Conservation (phyloP, 2,329 filamentous ascomycete species). For the Ophiocordyceps sinensis region DNA sequence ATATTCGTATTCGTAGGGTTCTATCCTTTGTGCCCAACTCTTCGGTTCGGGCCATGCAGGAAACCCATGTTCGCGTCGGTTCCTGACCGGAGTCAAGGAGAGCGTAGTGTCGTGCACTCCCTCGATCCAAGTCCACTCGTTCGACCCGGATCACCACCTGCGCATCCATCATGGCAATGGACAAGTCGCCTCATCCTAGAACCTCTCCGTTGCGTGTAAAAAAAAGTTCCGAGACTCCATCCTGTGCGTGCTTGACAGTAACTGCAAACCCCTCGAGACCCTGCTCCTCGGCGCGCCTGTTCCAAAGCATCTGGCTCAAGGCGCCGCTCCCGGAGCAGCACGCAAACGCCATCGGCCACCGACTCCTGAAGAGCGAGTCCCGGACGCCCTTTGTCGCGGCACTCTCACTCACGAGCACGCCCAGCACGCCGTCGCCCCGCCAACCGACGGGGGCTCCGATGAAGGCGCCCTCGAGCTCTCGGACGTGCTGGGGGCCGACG, state of each 20-base stretch:
- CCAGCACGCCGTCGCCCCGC: constrained; percentile 51
- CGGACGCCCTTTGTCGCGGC: constrained; percentile 67
- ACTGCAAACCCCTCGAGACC: constrained; percentile 48
- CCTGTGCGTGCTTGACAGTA: constrained; percentile 24
- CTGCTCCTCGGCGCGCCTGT: constrained; percentile 43
- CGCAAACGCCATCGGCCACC: constrained; percentile 58
- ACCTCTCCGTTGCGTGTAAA: constrained; percentile 36
- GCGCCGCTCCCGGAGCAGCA: constrained; percentile 43
- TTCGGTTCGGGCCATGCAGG: too few species aligned
- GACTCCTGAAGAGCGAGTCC: constrained; percentile 52
- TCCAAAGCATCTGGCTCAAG: constrained; percentile 61
- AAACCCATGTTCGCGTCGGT: too few species aligned
- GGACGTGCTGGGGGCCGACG: constrained; percentile 43
- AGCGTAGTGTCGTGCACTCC: too few species aligned
- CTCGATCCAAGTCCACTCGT: too few species aligned
- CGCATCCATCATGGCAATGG: too few species aligned
- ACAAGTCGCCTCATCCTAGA: constrained; percentile 6
- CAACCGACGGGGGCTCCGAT: constrained; percentile 59
- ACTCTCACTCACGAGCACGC: constrained; percentile 52
- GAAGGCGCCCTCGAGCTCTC: constrained; percentile 73
- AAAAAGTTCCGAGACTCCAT: constrained; percentile 25
- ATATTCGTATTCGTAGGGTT: too few species aligned
- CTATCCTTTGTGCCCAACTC: too few species aligned
- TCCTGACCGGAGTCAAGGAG: too few species aligned
- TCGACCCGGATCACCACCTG: too few species aligned